Evolutionary conservation across 2,329 filamentous ascomycete genomes (phyloP), one percentile per base, ranked within the genome.

Genomic region (Helicocarpus griseus): DNA sequence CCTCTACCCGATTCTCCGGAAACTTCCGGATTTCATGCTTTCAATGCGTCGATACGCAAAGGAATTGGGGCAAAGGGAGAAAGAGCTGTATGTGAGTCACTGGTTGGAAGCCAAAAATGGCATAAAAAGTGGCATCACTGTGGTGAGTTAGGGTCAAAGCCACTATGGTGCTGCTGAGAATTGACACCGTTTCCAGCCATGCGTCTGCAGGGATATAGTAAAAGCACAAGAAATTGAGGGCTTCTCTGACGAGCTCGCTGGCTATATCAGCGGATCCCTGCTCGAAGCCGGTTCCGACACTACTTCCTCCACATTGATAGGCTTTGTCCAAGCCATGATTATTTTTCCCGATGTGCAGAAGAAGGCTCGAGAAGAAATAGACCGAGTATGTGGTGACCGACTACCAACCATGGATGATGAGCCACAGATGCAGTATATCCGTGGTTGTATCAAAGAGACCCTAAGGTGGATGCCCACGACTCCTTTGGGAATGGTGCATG

Each of bases 401-500:
- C 65, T 68, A 3, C 63, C 67, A 0, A 69, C 60, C 2, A 68
- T 69, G 40, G 54, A 61, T 0, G 74, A 77, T 38, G 70, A 63
- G 2, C 36, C 53, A 0, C 57, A 55, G 1, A 58, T 72, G 1
- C 69, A 68, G 1, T 71, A 71, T 41, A 53, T 70, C 11, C 49
- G 66, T 9, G 66, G 65, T 0, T 17, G 70, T 2, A 61, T 71
- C 9, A 69, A 70, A 39, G 69, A 72, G 38, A 57, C 59, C 0
- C 58, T 68, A 1, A 62, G 68, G 4, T 70, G 66, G 67, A 61
- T 64, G 41, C 71, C 72, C 1, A 66, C 72, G 0, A 69, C 70
- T 1, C 72, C 75, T 0, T 59, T 74, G 0, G 74, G 71, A 0
- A 69, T 72, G 1, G 76, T 75, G 0, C 76, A 79, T 51, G 73